Evolutionary conservation across 108 stramenopile species (phyloP).

Genomic region (Skeletonema tropicum): DNA sequence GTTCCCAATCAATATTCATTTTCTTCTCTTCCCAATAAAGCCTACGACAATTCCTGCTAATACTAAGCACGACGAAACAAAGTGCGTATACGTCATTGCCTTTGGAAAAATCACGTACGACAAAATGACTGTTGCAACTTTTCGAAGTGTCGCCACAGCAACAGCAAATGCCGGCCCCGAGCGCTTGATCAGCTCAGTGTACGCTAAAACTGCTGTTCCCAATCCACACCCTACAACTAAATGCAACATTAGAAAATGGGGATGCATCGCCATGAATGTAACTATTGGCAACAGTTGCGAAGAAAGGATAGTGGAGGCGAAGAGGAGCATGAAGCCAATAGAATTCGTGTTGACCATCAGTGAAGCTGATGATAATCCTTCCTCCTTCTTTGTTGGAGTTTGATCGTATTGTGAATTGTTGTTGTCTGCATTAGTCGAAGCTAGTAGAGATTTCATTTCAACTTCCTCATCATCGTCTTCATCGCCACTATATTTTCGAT

Average conservation of each 20-base stretch:
- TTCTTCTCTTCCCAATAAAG: neutral
- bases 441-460: constrained; percentile 32
- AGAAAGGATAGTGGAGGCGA: constrained; percentile 36
- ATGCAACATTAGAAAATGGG: constrained; percentile 56
- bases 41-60: constrained; percentile 34
- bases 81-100: constrained; percentile 33
- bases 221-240: constrained; percentile 57
- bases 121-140: constrained; percentile 54
- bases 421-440: constrained; percentile 3
- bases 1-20: neutral
- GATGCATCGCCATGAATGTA: constrained; percentile 36
- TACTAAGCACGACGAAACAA: constrained; percentile 34
- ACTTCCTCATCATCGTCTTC: constrained; percentile 25
- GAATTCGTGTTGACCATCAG: constrained; percentile 75
- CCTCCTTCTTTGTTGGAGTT: constrained; percentile 1
- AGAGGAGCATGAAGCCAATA: constrained; percentile 53
- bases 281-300: constrained; percentile 41
- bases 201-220: constrained; percentile 63
- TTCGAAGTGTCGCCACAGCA: constrained; percentile 62
- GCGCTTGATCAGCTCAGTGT: constrained; percentile 61
- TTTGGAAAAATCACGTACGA: constrained; percentile 66
- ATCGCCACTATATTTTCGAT: constrained; percentile 14
- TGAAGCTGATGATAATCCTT: constrained; percentile 51
- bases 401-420: constrained; percentile 1
- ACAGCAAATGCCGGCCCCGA: constrained; percentile 62